Percentiles rank a stretch among this genome's conserved stretches.
Evolutionary conservation across 768 basidiomycete genomes (phyloP).

Genomic region (Ephemerocybe angulata): DNA sequence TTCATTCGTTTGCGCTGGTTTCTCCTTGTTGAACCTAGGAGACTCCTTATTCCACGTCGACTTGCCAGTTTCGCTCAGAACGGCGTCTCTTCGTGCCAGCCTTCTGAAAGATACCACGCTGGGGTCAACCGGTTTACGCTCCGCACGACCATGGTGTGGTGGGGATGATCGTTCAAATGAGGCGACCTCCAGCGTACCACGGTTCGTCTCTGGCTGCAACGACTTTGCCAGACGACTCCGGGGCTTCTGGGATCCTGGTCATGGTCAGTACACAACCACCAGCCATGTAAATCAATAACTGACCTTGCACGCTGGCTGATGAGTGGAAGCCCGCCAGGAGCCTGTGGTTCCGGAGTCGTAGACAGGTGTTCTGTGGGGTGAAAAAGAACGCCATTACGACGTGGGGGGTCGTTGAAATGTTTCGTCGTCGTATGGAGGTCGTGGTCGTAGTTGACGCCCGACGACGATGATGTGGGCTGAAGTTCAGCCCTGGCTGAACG

Average conservation of each 20-base stretch:
- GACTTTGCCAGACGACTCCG: constrained; percentile 8
- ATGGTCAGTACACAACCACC: background rate
- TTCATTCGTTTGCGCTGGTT: background rate
- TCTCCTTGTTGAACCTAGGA: background rate
- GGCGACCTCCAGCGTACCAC: constrained; percentile 8
- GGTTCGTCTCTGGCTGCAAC: constrained; percentile 2
- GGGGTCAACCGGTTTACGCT: background rate
- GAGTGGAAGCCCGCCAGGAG: background rate
- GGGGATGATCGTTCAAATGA: background rate
- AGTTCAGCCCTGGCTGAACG: background rate
- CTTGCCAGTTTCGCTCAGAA: background rate
- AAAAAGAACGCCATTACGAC: background rate
- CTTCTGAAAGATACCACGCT: background rate
- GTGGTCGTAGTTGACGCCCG: background rate
- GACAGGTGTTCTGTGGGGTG: background rate
- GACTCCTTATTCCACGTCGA: background rate
- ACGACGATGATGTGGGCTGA: no score
- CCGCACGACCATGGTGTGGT: constrained; percentile 5
- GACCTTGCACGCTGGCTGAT: constrained; percentile 1
- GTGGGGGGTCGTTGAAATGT: background rate
- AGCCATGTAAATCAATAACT: background rate
- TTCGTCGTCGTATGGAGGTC: background rate
- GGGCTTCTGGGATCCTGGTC: background rate
- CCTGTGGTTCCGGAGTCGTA: background rate
- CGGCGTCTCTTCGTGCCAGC: background rate